A percentile compares a stretch with the other conserved stretches of the same genome.
Conservation (phyloP, 257 asterid genomes). For the Prunella vulgaris region DNA sequence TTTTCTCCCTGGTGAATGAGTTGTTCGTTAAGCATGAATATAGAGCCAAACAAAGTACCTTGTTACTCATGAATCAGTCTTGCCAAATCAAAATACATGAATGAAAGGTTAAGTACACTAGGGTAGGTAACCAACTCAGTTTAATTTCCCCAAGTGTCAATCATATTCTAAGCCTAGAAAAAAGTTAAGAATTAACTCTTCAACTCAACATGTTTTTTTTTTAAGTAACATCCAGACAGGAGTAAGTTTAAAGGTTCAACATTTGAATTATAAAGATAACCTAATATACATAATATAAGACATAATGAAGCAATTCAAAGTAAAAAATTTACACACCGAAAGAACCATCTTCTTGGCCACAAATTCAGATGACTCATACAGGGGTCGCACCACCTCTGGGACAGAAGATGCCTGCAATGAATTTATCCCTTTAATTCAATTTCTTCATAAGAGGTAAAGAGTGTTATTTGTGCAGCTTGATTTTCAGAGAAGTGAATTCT, state of each 20-base stretch:
- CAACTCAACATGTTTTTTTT: neutral
- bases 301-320: neutral
- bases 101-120: neutral
- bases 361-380: slow-evolving; percentile 44
- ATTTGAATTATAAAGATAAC: neutral
- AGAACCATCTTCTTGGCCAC: slow-evolving; percentile 28
- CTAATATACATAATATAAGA: neutral
- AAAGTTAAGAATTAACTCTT: neutral
- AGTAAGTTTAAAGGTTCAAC: neutral
- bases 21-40: no score
- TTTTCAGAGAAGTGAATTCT: slow-evolving; percentile 1
- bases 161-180: neutral
- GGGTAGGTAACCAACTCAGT: neutral
- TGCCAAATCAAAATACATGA: neutral
- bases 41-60: neutral
- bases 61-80: neutral
- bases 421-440: neutral
- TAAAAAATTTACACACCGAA: slow-evolving; percentile 29
- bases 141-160: neutral
- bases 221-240: neutral
- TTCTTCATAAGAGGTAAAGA: slow-evolving; percentile 9
- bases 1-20: neutral
- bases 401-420: slow-evolving; percentile 42
- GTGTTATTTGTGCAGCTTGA: neutral
- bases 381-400: slow-evolving; percentile 41